These are phyloP conservation scores for Achaetomiella virescens DNA, from an alignment of 495 filamentous ascomycete species.

Conservation along the genomic window DNA sequence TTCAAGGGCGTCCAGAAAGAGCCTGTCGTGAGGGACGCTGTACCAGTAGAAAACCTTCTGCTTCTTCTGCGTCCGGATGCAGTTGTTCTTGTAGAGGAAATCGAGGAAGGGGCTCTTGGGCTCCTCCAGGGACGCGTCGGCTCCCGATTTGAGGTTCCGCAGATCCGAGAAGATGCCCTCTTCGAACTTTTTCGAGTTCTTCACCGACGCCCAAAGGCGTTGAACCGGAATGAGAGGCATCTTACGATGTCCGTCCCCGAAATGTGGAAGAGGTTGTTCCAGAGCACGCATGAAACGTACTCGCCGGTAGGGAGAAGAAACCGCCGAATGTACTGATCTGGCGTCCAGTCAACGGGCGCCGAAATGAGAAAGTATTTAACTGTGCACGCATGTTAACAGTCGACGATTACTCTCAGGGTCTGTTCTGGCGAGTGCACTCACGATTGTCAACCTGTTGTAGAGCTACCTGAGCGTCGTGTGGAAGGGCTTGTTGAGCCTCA, in stretches of 20 bases:
- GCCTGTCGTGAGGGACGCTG: slow-evolving; percentile 93
- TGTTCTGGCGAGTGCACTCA: slow-evolving; percentile 45
- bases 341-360: slow-evolving; percentile 94
- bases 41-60: slow-evolving; percentile 99
- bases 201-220: slow-evolving; percentile 95
- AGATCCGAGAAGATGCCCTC: slow-evolving; percentile 99
- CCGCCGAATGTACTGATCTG: slow-evolving; percentile 91
- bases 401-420: no score
- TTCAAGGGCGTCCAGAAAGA: slow-evolving; percentile 96
- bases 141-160: slow-evolving; percentile 95
- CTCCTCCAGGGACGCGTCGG: slow-evolving; percentile 97
- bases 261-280: slow-evolving; percentile 98
- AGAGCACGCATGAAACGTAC: slow-evolving; percentile 97
- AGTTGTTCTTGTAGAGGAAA: slow-evolving; percentile 99
- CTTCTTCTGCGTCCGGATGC: slow-evolving; percentile 99
- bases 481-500: slow-evolving; percentile 91
- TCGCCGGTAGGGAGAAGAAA: slow-evolving; percentile 95
- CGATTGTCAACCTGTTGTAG: slow-evolving; percentile 97
- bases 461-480: slow-evolving; percentile 93
- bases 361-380: slow-evolving; percentile 99
- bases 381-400: slow-evolving; percentile 31
- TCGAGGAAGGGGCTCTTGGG: slow-evolving; percentile 97
- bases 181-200: slow-evolving; percentile 99
- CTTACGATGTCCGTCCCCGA: slow-evolving; percentile 98
- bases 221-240: slow-evolving; percentile 96